A percentile compares a stretch with the other conserved stretches of the same genome.
Evolutionary conservation across 2,329 filamentous ascomycete genomes (phyloP).

Genomic region (Bipolaris oryzae): DNA sequence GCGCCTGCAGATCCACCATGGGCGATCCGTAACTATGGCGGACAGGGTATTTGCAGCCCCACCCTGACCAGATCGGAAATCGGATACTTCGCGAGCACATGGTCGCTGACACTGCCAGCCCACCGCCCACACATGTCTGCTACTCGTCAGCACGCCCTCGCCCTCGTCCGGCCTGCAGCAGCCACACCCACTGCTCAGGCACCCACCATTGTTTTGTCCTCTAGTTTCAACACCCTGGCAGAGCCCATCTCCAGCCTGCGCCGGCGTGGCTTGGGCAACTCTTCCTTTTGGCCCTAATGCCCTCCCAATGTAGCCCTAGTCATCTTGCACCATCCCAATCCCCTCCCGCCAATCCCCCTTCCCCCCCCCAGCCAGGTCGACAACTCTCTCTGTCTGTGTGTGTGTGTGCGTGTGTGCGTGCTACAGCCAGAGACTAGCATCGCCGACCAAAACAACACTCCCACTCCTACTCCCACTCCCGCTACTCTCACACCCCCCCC

Average conservation of each 20-base stretch:
- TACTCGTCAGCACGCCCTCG: slow-evolving; percentile 31
- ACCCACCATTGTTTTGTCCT: slow-evolving; percentile 37
- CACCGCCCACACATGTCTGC: slow-evolving; percentile 27
- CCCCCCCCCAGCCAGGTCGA: background rate
- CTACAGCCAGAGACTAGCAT: slow-evolving; percentile 29
- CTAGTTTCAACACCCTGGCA: slow-evolving; percentile 32
- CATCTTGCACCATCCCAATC: slow-evolving; percentile 31
- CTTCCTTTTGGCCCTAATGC: slow-evolving; percentile 40
- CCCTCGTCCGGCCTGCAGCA: slow-evolving; percentile 41
- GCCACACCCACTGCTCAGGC: slow-evolving; percentile 44
- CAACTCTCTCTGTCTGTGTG: too few relatives aligned
- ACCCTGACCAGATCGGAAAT: slow-evolving; percentile 46
- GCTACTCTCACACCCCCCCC: background rate
- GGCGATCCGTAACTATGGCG: slow-evolving; percentile 48
- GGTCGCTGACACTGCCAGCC: slow-evolving; percentile 33
- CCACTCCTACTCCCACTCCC: slow-evolving; percentile 10
- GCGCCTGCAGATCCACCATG: slow-evolving; percentile 43
- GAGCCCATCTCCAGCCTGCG: slow-evolving; percentile 38
- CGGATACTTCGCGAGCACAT: slow-evolving; percentile 42
- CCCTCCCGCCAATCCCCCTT: slow-evolving; percentile 24
- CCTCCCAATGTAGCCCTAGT: slow-evolving; percentile 43
- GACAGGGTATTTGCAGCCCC: slow-evolving; percentile 42
- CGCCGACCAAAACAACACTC: slow-evolving; percentile 14
- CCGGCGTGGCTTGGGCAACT: slow-evolving; percentile 41
- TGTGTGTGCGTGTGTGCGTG: slow-evolving; percentile 10